Percentiles rank a stretch among this genome's conserved stretches.
These are phyloP conservation scores for Penicillium vulpinum DNA, from an alignment of 2,329 filamentous ascomycete species.

Conservation along the genomic window DNA sequence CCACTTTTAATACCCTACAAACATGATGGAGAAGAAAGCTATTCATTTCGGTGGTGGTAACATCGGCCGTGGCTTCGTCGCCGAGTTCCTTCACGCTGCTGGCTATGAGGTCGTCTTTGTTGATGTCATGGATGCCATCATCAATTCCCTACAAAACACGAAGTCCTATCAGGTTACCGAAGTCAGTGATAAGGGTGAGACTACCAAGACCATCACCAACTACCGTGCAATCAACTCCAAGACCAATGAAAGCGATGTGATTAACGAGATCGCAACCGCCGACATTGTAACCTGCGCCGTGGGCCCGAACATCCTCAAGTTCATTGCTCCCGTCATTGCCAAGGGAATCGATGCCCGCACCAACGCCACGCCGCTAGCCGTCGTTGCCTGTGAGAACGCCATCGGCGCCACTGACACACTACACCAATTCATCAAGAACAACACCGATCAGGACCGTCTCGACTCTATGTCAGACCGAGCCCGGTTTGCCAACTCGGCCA, in stretches of 20 bases:
- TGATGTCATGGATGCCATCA: conserved; percentile 83
- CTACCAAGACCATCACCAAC: conserved; percentile 81
- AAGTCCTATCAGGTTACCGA: conserved; percentile 88
- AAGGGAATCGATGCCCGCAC: conserved; percentile 83
- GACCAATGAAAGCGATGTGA: conserved; percentile 74
- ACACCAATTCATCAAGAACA: conserved; percentile 74
- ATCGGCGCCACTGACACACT: conserved; percentile 92
- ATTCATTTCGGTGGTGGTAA: conserved; percentile 86
- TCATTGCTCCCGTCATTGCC: conserved; percentile 92
- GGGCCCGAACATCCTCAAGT: conserved; percentile 92
- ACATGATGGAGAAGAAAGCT: conserved; percentile 61
- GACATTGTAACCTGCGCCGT: conserved; percentile 96
- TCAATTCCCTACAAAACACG: conserved; percentile 73
- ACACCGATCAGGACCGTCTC: conserved; percentile 69
- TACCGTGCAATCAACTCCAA: conserved; percentile 97
- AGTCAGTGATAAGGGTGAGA: conserved; percentile 80
- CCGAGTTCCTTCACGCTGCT: conserved; percentile 89
- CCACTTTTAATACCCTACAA: conserved; percentile 3
- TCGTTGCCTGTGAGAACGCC: conserved; percentile 98
- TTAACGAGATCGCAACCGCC: conserved; percentile 82
- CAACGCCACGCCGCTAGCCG: conserved; percentile 67
- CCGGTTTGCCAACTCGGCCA: conserved; percentile 94
- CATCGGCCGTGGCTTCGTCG: conserved; percentile 83
- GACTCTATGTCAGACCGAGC: conserved; percentile 71
- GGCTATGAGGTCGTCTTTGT: conserved; percentile 96